These are phyloP conservation scores for Microsporum audouinii DNA, from an alignment of 2,329 filamentous ascomycete genomes.

Conservation along the genomic window DNA sequence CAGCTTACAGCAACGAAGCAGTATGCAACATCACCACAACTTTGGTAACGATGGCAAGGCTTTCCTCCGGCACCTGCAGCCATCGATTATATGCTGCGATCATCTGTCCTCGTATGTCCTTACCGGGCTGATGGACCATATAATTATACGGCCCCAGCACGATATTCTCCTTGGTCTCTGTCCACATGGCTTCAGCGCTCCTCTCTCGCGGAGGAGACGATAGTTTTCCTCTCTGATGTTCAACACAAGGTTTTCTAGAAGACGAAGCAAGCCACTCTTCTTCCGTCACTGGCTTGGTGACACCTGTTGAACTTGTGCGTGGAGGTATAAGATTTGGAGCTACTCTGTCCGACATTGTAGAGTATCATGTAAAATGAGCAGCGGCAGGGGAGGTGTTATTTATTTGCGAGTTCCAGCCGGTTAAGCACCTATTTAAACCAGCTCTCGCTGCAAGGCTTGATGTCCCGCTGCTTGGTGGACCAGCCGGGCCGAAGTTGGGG, in stretches of 20 bases:
- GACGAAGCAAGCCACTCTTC: conserved; percentile 48
- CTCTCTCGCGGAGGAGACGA: background rate
- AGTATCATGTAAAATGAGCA: background rate
- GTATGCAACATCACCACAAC: conserved; percentile 29
- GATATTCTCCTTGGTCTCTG: conserved; percentile 61
- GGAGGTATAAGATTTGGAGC: conserved; percentile 55
- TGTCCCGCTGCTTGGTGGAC: background rate
- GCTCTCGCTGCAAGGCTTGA: background rate
- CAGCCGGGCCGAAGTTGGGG: background rate
- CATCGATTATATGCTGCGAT: conserved; percentile 30
- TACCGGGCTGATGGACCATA: conserved; percentile 60
- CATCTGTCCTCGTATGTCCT: conserved; percentile 26
- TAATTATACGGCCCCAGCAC: conserved; percentile 72
- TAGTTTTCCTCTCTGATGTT: background rate
- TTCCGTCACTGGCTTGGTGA: conserved; percentile 46
- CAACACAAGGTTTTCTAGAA: conserved; percentile 17
- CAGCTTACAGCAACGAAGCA: conserved; percentile 25
- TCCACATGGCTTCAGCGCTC: conserved; percentile 40
- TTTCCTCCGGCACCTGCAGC: conserved; percentile 23
- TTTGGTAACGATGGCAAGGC: conserved; percentile 22
- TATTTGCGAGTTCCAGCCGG: background rate
- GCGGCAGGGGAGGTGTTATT: background rate
- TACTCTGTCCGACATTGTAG: background rate
- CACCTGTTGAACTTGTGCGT: conserved; percentile 57
- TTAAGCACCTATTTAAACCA: background rate